Percentiles rank a stretch among this genome's conserved stretches.
Evolutionary conservation across 495 filamentous ascomycete species (phyloP).

Genomic region (Chaetomium cochliodes): DNA sequence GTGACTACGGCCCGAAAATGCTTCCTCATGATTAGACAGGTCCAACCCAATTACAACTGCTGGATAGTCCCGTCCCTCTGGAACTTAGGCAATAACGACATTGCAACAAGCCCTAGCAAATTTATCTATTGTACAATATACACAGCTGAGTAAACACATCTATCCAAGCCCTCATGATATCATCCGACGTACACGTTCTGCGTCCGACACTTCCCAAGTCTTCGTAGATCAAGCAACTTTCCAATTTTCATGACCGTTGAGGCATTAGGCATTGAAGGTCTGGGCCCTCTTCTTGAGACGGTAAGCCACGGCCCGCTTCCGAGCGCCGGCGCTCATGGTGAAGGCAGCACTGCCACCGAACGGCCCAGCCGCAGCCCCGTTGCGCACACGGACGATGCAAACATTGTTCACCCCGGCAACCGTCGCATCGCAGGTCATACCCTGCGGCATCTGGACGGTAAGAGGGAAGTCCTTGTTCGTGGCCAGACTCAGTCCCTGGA

Average conservation of each 20-base stretch:
- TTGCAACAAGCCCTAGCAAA: too few species aligned
- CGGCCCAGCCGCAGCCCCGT: slow-evolving; percentile 56
- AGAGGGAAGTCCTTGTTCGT: slow-evolving; percentile 56
- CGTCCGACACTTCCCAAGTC: background rate
- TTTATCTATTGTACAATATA: too few species aligned
- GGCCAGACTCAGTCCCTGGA: slow-evolving; percentile 50
- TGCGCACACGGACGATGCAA: slow-evolving; percentile 58
- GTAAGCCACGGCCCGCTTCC: slow-evolving; percentile 48
- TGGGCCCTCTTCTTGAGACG: slow-evolving; percentile 44
- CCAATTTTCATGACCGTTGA: background rate
- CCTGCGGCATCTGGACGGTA: slow-evolving; percentile 57
- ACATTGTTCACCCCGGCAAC: slow-evolving; percentile 54
- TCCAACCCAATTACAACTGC: too few species aligned
- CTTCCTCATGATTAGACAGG: too few species aligned
- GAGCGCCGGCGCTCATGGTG: slow-evolving; percentile 47
- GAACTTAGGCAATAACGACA: too few species aligned
- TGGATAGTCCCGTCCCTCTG: too few species aligned
- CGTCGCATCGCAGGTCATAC: slow-evolving; percentile 58
- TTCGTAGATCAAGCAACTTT: background rate
- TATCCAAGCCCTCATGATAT: too few species aligned
- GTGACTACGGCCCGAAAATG: too few species aligned
- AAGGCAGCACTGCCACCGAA: slow-evolving; percentile 60
- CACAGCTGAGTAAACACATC: too few species aligned
- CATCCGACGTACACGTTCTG: background rate
- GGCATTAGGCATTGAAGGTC: slow-evolving; percentile 3